Percentiles rank a stretch among this genome's conserved stretches.
Evolutionary conservation across 495 filamentous ascomycete species (phyloP).

Genomic region (Diplogelasinospora grovesii): DNA sequence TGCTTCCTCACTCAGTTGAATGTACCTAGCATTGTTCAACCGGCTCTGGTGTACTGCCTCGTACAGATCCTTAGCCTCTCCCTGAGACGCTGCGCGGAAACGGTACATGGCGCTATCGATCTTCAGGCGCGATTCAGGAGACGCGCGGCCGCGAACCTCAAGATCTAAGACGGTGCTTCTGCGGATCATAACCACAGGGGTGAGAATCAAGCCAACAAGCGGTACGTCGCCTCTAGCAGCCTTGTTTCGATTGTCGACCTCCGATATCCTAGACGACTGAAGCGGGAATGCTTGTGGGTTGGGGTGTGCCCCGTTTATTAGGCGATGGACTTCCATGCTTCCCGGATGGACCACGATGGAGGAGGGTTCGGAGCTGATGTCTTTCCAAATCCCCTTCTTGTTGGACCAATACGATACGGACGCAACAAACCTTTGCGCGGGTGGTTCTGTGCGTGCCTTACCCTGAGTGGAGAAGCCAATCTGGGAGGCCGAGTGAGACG

Average conservation of each 20-base stretch:
- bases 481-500: conserved; percentile 74
- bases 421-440: conserved; percentile 57
- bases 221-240: conserved; percentile 40
- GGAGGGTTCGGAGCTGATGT: conserved; percentile 60
- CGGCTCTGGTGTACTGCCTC: conserved; percentile 73
- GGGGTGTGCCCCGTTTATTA: conserved; percentile 44
- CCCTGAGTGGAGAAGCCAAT: conserved; percentile 45
- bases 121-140: conserved; percentile 65
- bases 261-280: conserved; percentile 30
- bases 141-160: conserved; percentile 78
- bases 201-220: conserved; percentile 74
- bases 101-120: conserved; percentile 56
- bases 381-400: conserved; percentile 70
- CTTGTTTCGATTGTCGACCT: conserved; percentile 31
- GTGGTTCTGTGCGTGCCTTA: conserved; percentile 44
- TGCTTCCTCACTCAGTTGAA: conserved; percentile 63
- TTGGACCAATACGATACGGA: conserved; percentile 82
- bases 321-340: conserved; percentile 74
- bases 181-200: conserved; percentile 79
- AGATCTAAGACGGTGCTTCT: conserved; percentile 89
- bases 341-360: conserved; percentile 77
- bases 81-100: conserved; percentile 70
- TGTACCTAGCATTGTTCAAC: conserved; percentile 83
- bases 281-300: conserved; percentile 33
- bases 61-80: conserved; percentile 78